Base-by-base conservation (phyloP, 192 early-diverging fungal species). In the Rhizophagus sp. region DNA sequence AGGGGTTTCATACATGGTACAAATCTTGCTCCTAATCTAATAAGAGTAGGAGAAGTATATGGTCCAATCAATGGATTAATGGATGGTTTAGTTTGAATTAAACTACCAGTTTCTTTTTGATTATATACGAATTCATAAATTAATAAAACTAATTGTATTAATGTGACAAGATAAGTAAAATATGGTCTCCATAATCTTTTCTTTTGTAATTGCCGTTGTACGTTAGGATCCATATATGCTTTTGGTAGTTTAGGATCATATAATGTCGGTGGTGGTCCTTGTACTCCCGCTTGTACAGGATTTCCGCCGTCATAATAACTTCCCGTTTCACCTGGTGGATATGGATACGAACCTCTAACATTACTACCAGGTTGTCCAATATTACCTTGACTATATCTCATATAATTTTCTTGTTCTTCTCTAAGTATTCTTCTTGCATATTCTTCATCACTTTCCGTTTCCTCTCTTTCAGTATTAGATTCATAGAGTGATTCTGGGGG, bases 41-140 rank as follows among this genome's bases (percentile, higher is more conserved):
- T 92, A 36, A 96, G 85, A 0, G 88, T 83, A 19, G 52, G 52
- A 1, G 17, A 22, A 57, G 88, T 52, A 4, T 85, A 76, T 10
- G 95, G 95, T 9, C 96, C 96, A 81, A 96, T 94, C 91, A 97
- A 92, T 78, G 88, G 89, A 77, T 96, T 96, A 77, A 93, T 0
- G 39, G 39, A 89, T 0, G 92, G 91, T 33, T 83, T 85, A 1
- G 89, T 90, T 75, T 92, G 81, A 47, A 96, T 93, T 27, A 90
- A 36, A 15, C 62, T 74, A 11, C 92, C 90, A 1, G 93, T 95
- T 17, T 87, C 62, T 39, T 89, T 75, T 13, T 87, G 75, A 79
- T 93, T 94, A 34, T 89, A 68, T 11, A 87, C 80, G 75, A 90
- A 81, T 81, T 87, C 87, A 76, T 84, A 86, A 24, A 91, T 80